Evolutionary conservation across 2,329 filamentous ascomycete genomes (phyloP).

Genomic region (Leptographium radiaticola): DNA sequence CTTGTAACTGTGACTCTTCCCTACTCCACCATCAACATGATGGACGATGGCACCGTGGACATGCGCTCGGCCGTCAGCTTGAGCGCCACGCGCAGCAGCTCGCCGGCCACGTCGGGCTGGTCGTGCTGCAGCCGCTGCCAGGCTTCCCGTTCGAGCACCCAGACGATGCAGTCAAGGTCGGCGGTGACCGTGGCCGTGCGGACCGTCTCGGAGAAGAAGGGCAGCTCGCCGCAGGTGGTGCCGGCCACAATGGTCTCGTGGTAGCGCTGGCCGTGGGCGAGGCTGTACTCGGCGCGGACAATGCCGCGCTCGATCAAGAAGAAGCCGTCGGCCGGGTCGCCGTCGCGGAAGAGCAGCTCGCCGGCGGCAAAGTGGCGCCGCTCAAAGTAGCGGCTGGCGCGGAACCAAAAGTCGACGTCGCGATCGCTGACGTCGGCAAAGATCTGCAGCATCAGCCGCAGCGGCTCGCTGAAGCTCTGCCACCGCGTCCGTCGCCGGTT

Average conservation of each 20-base stretch:
- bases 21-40: slow-evolving; percentile 12
- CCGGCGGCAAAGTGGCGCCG: slow-evolving; percentile 55
- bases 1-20: background rate
- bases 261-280: slow-evolving; percentile 69
- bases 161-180: slow-evolving; percentile 69
- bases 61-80: slow-evolving; percentile 93
- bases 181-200: slow-evolving; percentile 78
- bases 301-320: slow-evolving; percentile 86
- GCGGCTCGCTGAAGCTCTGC: slow-evolving; percentile 77
- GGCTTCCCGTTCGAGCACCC: slow-evolving; percentile 59
- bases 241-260: slow-evolving; percentile 89
- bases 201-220: slow-evolving; percentile 85
- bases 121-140: slow-evolving; percentile 63
- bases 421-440: slow-evolving; percentile 77
- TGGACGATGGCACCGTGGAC: slow-evolving; percentile 21
- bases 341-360: slow-evolving; percentile 63
- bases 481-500: slow-evolving; percentile 52
- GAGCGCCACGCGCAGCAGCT: slow-evolving; percentile 74
- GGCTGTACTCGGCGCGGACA: slow-evolving; percentile 76
- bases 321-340: slow-evolving; percentile 68
- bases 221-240: slow-evolving; percentile 88
- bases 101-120: slow-evolving; percentile 65
- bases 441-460: slow-evolving; percentile 86
- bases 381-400: slow-evolving; percentile 60
- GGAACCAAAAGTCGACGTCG: slow-evolving; percentile 95